Percentiles rank a stretch among this genome's conserved stretches.
phyloP scores from a whole-genome alignment of 2,329 filamentous ascomycete genomes.

The Rasamsonia emersonii region DNA sequence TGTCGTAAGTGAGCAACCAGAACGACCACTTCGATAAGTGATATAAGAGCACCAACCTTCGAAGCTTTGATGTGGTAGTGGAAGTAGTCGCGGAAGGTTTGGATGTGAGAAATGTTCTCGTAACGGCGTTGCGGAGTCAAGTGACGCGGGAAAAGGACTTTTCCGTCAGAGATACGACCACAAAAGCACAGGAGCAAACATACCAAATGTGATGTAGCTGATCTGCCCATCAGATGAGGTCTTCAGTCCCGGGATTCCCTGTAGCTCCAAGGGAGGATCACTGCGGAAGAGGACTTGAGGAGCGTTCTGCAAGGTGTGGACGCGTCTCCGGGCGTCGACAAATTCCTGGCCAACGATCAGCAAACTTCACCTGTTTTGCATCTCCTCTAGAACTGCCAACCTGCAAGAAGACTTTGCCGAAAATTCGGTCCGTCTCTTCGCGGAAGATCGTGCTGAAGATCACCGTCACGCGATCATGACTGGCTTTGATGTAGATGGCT shows the following conservation, averaged over 20 bases:
- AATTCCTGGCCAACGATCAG: constrained; percentile 58
- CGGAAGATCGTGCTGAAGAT: constrained; percentile 98
- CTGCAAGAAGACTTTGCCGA: constrained; percentile 95
- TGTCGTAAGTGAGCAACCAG: constrained; percentile 19
- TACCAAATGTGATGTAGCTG: constrained; percentile 97
- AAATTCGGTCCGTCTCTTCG: constrained; percentile 95
- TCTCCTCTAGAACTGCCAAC: too few relatives aligned
- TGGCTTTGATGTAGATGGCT: constrained; percentile 97
- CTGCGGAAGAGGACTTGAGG: constrained; percentile 95
- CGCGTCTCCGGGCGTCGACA: constrained; percentile 82
- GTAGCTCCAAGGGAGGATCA: constrained; percentile 84
- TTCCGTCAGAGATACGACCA: constrained; percentile 10
- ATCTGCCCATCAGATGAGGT: constrained; percentile 72
- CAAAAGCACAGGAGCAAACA: constrained; percentile 13
- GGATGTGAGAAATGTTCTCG: constrained; percentile 96
- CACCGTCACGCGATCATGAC: constrained; percentile 92
- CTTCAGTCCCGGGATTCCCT: constrained; percentile 74
- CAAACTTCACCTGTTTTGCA: neutral
- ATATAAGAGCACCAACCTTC: constrained; percentile 49
- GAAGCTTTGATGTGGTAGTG: constrained; percentile 99
- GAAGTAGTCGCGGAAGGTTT: constrained; percentile 99
- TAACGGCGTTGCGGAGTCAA: constrained; percentile 81
- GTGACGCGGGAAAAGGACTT: constrained; percentile 92
- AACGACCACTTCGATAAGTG: constrained; percentile 7
- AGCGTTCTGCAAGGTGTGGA: constrained; percentile 81